phyloP scores from a whole-genome alignment of 2,329 filamentous ascomycete species.

The Tolypocladium cylindrosporum region DNA sequence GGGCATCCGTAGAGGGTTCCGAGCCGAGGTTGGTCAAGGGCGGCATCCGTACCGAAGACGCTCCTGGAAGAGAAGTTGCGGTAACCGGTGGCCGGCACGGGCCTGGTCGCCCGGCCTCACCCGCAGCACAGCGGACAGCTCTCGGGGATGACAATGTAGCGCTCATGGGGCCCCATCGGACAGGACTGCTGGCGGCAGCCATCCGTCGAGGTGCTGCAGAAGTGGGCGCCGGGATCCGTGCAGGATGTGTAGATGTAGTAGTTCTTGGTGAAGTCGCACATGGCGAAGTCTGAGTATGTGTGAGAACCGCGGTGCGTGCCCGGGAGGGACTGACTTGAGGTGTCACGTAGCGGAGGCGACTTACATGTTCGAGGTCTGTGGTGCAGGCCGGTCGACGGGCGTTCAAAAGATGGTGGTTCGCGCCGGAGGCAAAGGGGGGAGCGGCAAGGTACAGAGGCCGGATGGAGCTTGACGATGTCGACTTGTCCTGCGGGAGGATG shows the following conservation, averaged over 20 bases:
- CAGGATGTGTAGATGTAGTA: constrained; percentile 70
- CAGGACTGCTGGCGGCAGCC: constrained; percentile 52
- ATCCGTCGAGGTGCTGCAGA: constrained; percentile 60
- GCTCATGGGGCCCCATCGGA: constrained; percentile 56
- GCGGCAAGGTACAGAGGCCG: background rate
- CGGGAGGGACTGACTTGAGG: background rate
- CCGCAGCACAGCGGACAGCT: constrained; percentile 39
- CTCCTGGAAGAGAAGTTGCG: background rate
- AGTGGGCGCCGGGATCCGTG: constrained; percentile 58
- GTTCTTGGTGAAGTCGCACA: constrained; percentile 62
- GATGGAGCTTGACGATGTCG: background rate
- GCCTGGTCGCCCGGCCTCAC: constrained; percentile 10
- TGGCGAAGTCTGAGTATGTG: constrained; percentile 17
- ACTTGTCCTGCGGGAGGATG: background rate
- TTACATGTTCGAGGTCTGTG: background rate
- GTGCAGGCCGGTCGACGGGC: background rate
- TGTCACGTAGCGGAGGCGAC: background rate
- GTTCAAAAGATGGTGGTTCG: background rate
- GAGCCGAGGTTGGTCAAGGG: background rate
- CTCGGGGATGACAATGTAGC: constrained; percentile 61
- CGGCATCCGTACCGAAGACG: background rate
- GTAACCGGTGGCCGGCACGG: background rate
- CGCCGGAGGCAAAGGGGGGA: background rate
- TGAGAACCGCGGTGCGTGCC: background rate
- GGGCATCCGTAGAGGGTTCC: background rate